Evolutionary conservation across 2,329 filamentous ascomycete genomes (phyloP).

Genomic region (Xylariaceae sp.): DNA sequence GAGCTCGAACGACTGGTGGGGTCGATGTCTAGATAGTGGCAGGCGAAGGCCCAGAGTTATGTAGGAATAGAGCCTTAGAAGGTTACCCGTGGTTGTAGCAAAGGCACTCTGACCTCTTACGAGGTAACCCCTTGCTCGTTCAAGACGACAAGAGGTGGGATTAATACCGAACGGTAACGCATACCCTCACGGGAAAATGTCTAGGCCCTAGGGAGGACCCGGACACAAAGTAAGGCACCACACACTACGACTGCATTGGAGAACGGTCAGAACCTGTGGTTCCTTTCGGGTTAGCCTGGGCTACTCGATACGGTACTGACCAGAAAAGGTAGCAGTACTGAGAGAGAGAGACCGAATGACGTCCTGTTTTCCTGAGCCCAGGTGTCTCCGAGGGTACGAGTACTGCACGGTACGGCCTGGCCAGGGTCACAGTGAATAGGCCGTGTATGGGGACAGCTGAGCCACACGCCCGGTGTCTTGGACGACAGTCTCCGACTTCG

Average conservation of each 20-base stretch:
- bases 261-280: conserved; percentile 25
- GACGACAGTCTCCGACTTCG: conserved; percentile 34
- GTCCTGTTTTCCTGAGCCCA: conserved; percentile 33
- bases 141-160: conserved; percentile 43
- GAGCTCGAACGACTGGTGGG: conserved; percentile 37
- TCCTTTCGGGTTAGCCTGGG: conserved; percentile 28
- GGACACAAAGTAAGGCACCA: conserved; percentile 39
- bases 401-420: conserved; percentile 32
- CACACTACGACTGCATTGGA: conserved; percentile 29
- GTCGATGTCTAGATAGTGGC: conserved; percentile 36
- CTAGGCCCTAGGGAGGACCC: conserved; percentile 43
- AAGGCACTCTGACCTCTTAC: conserved; percentile 35
- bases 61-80: conserved; percentile 39
- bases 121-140: conserved; percentile 37
- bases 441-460: conserved; percentile 34
- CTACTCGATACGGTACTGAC: conserved; percentile 35
- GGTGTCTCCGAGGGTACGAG: conserved; percentile 34
- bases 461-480: conserved; percentile 36
- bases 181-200: conserved; percentile 43
- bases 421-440: conserved; percentile 29
- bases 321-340: conserved; percentile 38
- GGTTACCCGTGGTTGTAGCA: conserved; percentile 38
- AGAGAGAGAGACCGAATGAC: conserved; percentile 28
- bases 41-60: conserved; percentile 38
- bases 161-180: conserved; percentile 43